These are phyloP conservation scores for Phlebiopsis gigantea DNA, from an alignment of 768 basidiomycete genomes.

Conservation along the genomic window DNA sequence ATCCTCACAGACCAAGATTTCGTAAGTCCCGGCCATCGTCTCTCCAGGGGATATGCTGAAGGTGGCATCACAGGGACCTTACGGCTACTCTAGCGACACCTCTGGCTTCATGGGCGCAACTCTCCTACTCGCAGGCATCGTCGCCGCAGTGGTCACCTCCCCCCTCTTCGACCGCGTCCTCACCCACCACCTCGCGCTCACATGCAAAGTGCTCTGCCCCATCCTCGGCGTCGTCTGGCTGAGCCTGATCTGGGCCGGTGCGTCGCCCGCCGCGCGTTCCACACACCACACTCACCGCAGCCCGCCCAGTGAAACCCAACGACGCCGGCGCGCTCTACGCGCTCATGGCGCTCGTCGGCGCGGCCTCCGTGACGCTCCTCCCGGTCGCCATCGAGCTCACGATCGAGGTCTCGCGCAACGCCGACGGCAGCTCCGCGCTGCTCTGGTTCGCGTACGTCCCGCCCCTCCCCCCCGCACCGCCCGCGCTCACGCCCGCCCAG, in stretches of 20 bases:
- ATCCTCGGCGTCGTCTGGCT: conserved; percentile 61
- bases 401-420: conserved; percentile 74
- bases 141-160: conserved; percentile 60
- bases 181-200: conserved; percentile 61
- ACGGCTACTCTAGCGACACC: conserved; percentile 62
- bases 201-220: conserved; percentile 56
- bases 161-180: conserved; percentile 83
- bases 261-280: conserved; percentile 14
- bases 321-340: conserved; percentile 57
- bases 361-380: conserved; percentile 60
- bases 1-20: conserved; percentile 65
- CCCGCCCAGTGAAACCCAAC: conserved; percentile 49
- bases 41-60: neutral
- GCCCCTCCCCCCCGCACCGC: neutral
- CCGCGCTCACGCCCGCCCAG: conserved; percentile 27
- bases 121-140: conserved; percentile 64
- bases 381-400: conserved; percentile 75
- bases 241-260: conserved; percentile 77
- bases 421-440: conserved; percentile 70
- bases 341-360: conserved; percentile 66
- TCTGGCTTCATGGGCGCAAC: conserved; percentile 69
- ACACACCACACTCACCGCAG: neutral
- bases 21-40: conserved; percentile 32
- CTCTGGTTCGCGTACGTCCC: conserved; percentile 66
- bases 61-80: conserved; percentile 46